phyloP scores from a whole-genome alignment of 306 rosid species.

The Alnus rubra region DNA sequence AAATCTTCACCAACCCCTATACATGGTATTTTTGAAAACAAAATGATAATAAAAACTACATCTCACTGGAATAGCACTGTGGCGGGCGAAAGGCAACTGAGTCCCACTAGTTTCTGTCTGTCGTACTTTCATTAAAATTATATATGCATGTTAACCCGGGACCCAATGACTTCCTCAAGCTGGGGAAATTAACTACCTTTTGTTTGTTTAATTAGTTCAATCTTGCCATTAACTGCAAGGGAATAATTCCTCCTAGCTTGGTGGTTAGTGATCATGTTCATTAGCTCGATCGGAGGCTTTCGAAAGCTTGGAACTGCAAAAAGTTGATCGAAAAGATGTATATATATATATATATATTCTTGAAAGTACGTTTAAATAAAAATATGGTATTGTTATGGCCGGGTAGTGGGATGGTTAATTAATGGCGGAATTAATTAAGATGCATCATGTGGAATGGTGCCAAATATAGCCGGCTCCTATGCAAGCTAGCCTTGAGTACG shows the following conservation, averaged over 20 bases:
- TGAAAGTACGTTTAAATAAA: neutral
- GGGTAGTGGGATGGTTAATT: constrained; percentile 26
- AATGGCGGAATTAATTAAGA: constrained; percentile 3
- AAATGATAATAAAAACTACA: neutral
- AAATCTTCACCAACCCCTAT: neutral
- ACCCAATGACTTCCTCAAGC: constrained; percentile 7
- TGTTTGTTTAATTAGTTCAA: neutral
- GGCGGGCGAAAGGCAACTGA: neutral
- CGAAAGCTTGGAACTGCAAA: neutral
- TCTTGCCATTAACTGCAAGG: neutral
- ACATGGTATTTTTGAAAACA: neutral
- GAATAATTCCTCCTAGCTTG: neutral
- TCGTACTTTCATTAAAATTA: neutral
- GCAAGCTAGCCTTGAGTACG: neutral
- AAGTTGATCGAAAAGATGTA: neutral
- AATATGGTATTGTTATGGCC: neutral
- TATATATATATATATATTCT: neutral
- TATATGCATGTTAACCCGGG: neutral
- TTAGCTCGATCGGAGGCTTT: neutral
- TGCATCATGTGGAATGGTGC: constrained; percentile 22
- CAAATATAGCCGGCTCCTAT: constrained; percentile 2
- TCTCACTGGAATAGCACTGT: neutral
- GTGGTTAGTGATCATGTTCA: constrained; percentile 5
- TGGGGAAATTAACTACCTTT: neutral
- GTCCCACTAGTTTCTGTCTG: constrained; percentile 6